These are phyloP conservation scores for Pseudocercospora eumusae DNA, from an alignment of 2,329 filamentous ascomycete species.

Conservation along the genomic window DNA sequence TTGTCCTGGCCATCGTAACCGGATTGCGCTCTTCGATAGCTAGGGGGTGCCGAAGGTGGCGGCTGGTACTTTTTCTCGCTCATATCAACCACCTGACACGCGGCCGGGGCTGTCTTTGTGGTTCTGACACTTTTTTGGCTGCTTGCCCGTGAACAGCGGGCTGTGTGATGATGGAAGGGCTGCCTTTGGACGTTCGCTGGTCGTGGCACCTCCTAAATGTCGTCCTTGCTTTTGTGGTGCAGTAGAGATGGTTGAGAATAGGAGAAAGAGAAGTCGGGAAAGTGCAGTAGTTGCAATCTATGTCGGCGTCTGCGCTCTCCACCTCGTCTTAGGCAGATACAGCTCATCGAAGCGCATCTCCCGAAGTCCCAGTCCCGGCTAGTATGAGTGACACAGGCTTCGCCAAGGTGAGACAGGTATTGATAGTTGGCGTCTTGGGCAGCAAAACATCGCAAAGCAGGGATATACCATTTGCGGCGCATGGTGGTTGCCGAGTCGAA, in stretches of 20 bases:
- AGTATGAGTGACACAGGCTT: conserved; percentile 12
- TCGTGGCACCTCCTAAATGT: conserved; percentile 10
- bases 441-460: conserved; percentile 7
- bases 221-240: conserved; percentile 13
- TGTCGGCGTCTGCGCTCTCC: neutral
- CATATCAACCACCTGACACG: conserved; percentile 15
- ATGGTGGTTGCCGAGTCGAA: neutral
- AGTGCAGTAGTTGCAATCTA: conserved; percentile 20
- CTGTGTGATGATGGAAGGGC: neutral
- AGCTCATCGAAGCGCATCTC: conserved; percentile 11
- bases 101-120: conserved; percentile 21
- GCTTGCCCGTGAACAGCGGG: conserved; percentile 4
- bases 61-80: conserved; percentile 26
- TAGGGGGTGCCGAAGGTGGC: conserved; percentile 25
- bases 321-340: neutral
- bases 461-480: conserved; percentile 3
- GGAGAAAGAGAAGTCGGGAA: conserved; percentile 34
- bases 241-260: conserved; percentile 21
- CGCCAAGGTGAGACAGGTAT: conserved; percentile 5
- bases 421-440: conserved; percentile 16
- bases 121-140: conserved; percentile 19
- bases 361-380: conserved; percentile 11
- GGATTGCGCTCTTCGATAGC: conserved; percentile 25
- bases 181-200: conserved; percentile 14
- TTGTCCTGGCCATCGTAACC: conserved; percentile 17